Conservation (phyloP, 78 protist genomes). For the Dictyostelium firmibasis region DNA sequence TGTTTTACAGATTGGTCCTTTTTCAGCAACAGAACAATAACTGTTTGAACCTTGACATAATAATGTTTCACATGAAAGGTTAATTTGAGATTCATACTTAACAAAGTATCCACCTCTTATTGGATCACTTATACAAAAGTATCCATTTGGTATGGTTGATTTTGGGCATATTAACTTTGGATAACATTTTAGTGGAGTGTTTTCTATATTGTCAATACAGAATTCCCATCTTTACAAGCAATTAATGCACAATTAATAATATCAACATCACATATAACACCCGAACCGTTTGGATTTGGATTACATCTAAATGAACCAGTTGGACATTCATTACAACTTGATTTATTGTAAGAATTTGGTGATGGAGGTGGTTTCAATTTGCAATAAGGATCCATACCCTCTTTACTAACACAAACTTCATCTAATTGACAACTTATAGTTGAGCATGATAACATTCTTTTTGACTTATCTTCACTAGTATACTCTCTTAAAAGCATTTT, state of each 20-base stretch:
- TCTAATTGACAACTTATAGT: background rate
- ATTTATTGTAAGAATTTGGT: background rate
- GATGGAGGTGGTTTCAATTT: background rate
- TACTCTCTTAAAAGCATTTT: background rate
- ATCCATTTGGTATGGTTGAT: background rate
- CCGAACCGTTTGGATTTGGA: background rate
- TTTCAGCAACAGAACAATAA: background rate
- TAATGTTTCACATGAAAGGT: background rate
- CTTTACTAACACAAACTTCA: background rate
- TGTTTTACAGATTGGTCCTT: background rate
- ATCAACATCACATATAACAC: background rate
- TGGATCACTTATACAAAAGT: background rate
- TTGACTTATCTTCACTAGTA: background rate
- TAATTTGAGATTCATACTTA: background rate
- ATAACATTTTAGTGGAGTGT: background rate
- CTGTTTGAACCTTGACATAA: background rate
- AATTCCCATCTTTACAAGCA: background rate
- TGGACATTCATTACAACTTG: background rate
- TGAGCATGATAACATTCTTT: background rate
- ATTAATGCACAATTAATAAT: background rate
- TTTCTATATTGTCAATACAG: background rate
- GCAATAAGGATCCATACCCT: background rate
- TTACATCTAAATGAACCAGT: background rate
- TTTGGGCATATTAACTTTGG: background rate
- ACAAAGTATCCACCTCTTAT: background rate